A percentile compares a stretch with the other conserved stretches of the same genome.
Evolutionary conservation across 1,284 basidiomycete species (phyloP).

Genomic region (Pseudozyma hubeiensis): DNA sequence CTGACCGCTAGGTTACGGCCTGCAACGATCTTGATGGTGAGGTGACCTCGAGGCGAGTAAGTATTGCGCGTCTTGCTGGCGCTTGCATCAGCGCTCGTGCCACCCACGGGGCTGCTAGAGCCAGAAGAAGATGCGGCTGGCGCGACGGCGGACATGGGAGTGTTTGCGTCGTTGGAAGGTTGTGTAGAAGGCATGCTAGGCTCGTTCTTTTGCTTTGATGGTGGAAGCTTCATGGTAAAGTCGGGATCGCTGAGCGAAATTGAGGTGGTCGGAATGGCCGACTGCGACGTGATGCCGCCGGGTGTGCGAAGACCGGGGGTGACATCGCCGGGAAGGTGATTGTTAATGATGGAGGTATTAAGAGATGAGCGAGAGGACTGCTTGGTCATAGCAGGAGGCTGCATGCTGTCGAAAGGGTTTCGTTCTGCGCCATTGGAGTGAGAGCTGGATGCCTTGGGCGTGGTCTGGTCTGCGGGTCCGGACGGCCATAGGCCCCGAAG

Average conservation of each 20-base stretch:
- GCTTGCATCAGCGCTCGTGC: constrained; percentile 8
- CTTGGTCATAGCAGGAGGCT: constrained; percentile 38
- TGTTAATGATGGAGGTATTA: constrained; percentile 37
- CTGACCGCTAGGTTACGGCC: constrained; percentile 79
- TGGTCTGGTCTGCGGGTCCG: constrained; percentile 61
- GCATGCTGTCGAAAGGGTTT: constrained; percentile 62
- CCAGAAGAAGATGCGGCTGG: constrained; percentile 10
- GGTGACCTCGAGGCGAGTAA: constrained; percentile 76
- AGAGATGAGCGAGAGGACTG: constrained; percentile 43
- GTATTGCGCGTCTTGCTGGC: constrained; percentile 58
- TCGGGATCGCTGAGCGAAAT: constrained; percentile 59
- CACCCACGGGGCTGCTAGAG: constrained; percentile 9
- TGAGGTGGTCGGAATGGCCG: constrained; percentile 59
- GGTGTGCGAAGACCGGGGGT: constrained; percentile 62
- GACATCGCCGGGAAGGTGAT: constrained; percentile 29
- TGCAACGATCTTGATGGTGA: constrained; percentile 94
- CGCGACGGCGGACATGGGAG: constrained; percentile 12
- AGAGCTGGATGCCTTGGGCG: constrained; percentile 56
- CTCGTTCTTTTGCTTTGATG: constrained; percentile 51
- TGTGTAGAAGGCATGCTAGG: constrained; percentile 6
- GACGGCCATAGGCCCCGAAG: constrained; percentile 62
- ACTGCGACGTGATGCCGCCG: constrained; percentile 58
- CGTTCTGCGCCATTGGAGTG: constrained; percentile 52
- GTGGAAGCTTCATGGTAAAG: constrained; percentile 67
- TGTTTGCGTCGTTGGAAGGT: not conserved